Percentiles rank a stretch among this genome's conserved stretches.
Evolutionary conservation across 2,329 filamentous ascomycete genomes (phyloP).

Genomic region (Talaromyces sp.): DNA sequence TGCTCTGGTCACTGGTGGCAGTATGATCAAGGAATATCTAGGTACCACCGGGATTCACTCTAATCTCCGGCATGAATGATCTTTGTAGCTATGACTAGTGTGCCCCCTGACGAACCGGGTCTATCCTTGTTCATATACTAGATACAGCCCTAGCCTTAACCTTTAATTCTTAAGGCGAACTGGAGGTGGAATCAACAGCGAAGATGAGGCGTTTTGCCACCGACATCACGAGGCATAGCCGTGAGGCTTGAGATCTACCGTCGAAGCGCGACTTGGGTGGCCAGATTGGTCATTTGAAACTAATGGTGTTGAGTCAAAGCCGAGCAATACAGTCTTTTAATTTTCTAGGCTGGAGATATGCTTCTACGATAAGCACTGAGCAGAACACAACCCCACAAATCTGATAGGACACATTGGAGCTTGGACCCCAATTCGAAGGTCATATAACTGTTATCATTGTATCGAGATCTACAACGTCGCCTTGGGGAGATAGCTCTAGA

Average conservation of each 20-base stretch:
- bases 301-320: neutral
- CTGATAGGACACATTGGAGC: neutral
- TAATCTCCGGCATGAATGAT: conserved; percentile 6
- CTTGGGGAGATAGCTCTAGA: neutral
- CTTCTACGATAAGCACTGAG: neutral
- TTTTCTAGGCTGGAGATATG: neutral
- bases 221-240: neutral
- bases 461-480: neutral
- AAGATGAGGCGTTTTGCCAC: conserved; percentile 1
- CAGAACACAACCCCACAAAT: neutral
- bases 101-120: neutral
- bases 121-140: conserved; percentile 3
- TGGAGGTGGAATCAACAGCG: neutral
- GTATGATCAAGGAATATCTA: neutral
- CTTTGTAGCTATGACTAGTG: neutral
- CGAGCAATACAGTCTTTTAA: neutral
- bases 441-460: neutral
- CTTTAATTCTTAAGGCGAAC: neutral
- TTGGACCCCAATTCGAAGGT: neutral
- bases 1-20: neutral
- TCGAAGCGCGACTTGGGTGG: neutral
- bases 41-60: neutral
- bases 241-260: conserved; percentile 2
- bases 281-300: neutral
- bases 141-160: neutral